These are phyloP conservation scores for Byssothecium circinans DNA, from an alignment of 2,329 filamentous ascomycete species.

Conservation along the genomic window DNA sequence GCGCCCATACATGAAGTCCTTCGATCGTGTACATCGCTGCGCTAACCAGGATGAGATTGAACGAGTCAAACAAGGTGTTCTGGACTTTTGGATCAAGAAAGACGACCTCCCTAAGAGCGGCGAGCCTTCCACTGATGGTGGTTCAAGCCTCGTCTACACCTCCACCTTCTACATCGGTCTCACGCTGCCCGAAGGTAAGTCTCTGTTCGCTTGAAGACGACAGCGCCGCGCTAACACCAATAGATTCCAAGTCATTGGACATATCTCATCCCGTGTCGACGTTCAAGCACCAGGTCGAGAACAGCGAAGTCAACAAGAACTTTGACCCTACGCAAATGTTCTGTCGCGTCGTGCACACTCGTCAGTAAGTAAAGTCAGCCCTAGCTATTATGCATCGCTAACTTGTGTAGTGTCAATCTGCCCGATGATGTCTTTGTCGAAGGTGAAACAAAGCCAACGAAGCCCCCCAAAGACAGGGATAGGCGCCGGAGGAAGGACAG, in stretches of 20 bases:
- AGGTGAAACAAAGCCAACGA: constrained; percentile 63
- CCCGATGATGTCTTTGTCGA: constrained; percentile 86
- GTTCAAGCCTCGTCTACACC: constrained; percentile 67
- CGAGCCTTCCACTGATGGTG: constrained; percentile 41
- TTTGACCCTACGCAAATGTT: constrained; percentile 63
- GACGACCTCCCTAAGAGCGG: constrained; percentile 48
- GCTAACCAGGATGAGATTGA: constrained; percentile 63
- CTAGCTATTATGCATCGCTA: constrained; percentile 8
- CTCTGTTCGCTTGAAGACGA: background rate
- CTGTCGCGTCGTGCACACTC: constrained; percentile 73
- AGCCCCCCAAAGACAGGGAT: constrained; percentile 47
- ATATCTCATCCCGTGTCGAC: constrained; percentile 79
- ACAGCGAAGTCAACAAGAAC: constrained; percentile 73
- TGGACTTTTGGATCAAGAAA: constrained; percentile 60
- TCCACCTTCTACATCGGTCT: constrained; percentile 94
- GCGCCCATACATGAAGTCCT: constrained; percentile 90
- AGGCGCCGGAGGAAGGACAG: constrained; percentile 22
- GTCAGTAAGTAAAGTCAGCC: constrained; percentile 66
- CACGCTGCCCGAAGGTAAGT: constrained; percentile 72
- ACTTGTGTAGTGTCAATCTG: constrained; percentile 69
- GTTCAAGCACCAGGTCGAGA: constrained; percentile 80
- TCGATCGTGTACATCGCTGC: constrained; percentile 78
- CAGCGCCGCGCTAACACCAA: background rate
- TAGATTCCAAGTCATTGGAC: constrained; percentile 59
- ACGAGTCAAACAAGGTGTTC: constrained; percentile 63